Evolutionary conservation across 352 stramenopile genomes (phyloP).

Genomic region (Phytophthora ramorum): DNA sequence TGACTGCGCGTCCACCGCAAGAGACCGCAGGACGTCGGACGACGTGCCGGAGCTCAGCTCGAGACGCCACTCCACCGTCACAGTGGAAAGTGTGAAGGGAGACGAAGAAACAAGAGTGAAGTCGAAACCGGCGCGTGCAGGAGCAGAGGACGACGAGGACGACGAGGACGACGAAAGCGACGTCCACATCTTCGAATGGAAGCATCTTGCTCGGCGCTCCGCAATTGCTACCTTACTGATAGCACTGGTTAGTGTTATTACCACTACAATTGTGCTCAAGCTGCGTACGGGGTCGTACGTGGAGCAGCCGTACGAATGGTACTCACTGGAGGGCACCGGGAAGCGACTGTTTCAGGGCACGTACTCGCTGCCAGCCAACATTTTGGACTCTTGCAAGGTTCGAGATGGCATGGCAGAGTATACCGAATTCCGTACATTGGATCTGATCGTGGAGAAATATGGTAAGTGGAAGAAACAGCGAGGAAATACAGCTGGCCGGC

Average conservation of each 20-base stretch:
- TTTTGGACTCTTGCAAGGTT: constrained; percentile 54
- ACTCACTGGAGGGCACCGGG: constrained; percentile 53
- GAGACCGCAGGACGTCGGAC: constrained; percentile 25
- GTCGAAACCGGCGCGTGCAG: constrained; percentile 19
- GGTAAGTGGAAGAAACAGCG: constrained; percentile 10
- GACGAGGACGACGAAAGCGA: constrained; percentile 13
- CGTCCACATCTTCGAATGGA: constrained; percentile 39
- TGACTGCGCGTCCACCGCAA: constrained; percentile 13
- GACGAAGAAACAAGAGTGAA: constrained; percentile 1
- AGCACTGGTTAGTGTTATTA: constrained; percentile 10
- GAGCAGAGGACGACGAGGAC: constrained; percentile 30
- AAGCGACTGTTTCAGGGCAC: constrained; percentile 41
- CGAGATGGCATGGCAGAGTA: constrained; percentile 31
- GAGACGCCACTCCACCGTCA: constrained; percentile 12
- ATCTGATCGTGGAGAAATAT: constrained; percentile 35
- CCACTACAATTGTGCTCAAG: constrained; percentile 51
- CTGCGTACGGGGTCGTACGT: constrained; percentile 53
- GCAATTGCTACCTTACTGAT: constrained; percentile 33
- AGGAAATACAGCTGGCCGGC: background rate
- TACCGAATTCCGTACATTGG: constrained; percentile 32
- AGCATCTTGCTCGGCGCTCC: constrained; percentile 31
- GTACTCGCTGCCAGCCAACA: constrained; percentile 35
- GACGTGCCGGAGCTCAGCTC: constrained; percentile 25
- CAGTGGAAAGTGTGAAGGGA: constrained; percentile 18
- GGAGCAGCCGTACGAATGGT: constrained; percentile 69